Evolutionary conservation across 73 alveolate species (phyloP).

Genomic region (Tetrahymena thermophila): DNA sequence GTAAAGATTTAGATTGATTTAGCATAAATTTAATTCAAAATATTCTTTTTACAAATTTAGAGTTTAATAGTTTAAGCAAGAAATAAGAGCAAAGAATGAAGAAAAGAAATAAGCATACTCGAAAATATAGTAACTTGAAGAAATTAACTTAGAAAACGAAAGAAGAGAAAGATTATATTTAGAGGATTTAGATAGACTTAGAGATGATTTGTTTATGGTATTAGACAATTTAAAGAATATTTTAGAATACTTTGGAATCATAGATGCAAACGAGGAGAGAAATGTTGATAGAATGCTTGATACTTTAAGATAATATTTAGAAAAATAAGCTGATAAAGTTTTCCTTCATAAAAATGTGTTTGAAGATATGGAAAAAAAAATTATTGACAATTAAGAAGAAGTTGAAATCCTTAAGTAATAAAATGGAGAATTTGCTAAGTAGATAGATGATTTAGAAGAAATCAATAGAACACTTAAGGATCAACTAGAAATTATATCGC

Average conservation of each 20-base stretch:
- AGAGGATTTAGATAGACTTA: background rate
- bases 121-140: background rate
- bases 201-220: background rate
- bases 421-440: background rate
- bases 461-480: background rate
- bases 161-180: background rate
- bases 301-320: background rate
- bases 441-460: background rate
- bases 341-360: background rate
- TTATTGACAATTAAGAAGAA: background rate
- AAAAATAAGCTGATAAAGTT: background rate
- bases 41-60: background rate
- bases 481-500: background rate
- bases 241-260: background rate
- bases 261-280: background rate
- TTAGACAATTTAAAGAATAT: background rate
- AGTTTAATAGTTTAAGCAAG: background rate
- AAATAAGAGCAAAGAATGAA: background rate
- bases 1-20: background rate
- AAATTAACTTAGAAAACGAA: background rate
- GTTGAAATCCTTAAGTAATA: background rate
- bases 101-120: background rate
- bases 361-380: background rate
- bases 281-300: background rate
- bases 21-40: background rate